Evolutionary conservation across 139 green algal species (phyloP), one percentile per base, ranked within the genome.

Genomic region (Chlorella sp.): DNA sequence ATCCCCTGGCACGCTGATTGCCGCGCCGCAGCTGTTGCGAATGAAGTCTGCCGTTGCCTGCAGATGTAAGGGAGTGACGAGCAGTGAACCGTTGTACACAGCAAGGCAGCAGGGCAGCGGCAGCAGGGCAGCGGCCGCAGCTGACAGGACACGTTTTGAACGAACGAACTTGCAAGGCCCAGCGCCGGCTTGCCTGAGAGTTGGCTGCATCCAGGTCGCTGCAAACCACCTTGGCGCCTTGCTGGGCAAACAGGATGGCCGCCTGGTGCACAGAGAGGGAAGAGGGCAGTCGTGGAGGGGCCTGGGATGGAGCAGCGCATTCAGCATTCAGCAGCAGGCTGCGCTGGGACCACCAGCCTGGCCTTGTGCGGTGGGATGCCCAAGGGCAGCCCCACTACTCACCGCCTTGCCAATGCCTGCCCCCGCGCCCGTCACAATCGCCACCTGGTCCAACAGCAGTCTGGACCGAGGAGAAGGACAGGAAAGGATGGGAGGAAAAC

Each of bases 361-460:
- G 22, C 60, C 60, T 17, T 32, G 26, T 36, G 26, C 60, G 9
- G 26, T 36, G 26, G 9, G 60, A 9, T 68, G 60, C 60, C 26
- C 24, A n/a, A n/a, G n/a, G n/a, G n/a, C n/a, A n/a, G n/a, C n/a
- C n/a, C n/a, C n/a, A n/a, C n/a, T n/a, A 46, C 72, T 41, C 72
- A 78, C 85, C 3, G 92, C 92, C 41, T 88, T 90, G 14, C 95
- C 95, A 44, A 98, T 92, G 54, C 95, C 95, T 60, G 93, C 91
- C 1, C 94, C 95, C 26, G 91, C 92, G 9, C 95, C 95, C 30
- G 95, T 98, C 32, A 98, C 92, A 8, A 98, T 93, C 1, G 92
- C 91, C 5, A 97, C 94, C 73, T 87, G 83, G n/a, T 85, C 73
- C 68, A 89, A 41, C 70, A 89, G 68, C 51, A 85, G 65, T 32